Evolutionary conservation across 495 filamentous ascomycete species (phyloP), one percentile per base, ranked within the genome.

Genomic region (Clohesyomyces aquaticus): DNA sequence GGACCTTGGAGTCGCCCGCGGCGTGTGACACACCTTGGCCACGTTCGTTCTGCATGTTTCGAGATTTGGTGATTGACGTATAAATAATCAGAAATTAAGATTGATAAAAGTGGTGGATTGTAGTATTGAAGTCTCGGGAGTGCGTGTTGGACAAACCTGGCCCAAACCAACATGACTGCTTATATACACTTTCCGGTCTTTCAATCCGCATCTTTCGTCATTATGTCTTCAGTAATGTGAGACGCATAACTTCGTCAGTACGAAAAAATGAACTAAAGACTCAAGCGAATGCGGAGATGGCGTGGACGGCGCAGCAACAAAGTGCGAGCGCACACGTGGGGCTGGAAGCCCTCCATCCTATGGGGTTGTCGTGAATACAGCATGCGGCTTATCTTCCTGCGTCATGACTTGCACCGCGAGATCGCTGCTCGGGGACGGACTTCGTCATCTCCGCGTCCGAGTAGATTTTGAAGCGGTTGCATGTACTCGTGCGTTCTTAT

Each of bases 21-120:
- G 71, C 71, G 68, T 73, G 72, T 29, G 70, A 73, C 10, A 59
- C 57, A 23, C 66, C 72, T 51, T 74, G 72, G 21, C 72, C 69
- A 1, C 45, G 38, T 12, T 72, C 61, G 69, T 74, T 74, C 61
- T 68, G 65, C 66, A 66, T 71, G 19, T n/a, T 69, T 25, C 11
- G 45, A 51, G 23, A 54, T 58, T 55, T 28, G n/a, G 27, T 18
- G 28, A 14, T 18, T 22, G 25, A 41, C 12, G 29, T 45, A 18
- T 22, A 49, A 32, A 16, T 18, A 49, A 18, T 18, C n/a, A n/a
- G 18, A 29, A 16, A 29, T 49, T 27, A 26, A 19, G 32, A 26
- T 32, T 51, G 45, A 19, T 27, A 32, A 42, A 42, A 19, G 21
- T 47, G 4, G 43, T 18, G 43, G 4, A 8, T 6, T 38, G 43